Conservation (phyloP, 305 asterid species). For the Andrographis paniculata region DNA sequence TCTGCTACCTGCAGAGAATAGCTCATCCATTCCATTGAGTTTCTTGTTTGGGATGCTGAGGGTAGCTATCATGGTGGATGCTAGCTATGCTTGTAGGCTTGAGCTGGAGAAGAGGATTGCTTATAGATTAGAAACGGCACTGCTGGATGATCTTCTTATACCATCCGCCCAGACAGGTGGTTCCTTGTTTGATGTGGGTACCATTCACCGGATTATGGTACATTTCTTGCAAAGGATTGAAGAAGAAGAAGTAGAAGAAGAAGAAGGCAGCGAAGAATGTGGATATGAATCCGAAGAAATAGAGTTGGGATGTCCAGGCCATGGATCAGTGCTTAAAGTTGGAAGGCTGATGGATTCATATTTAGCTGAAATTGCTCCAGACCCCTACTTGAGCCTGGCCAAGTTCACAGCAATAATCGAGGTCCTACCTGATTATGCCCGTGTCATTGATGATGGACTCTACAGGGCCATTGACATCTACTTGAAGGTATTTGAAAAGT, state of each 20-base stretch:
- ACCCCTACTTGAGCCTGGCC: constrained; percentile 50
- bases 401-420: constrained; percentile 48
- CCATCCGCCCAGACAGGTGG: constrained; percentile 48
- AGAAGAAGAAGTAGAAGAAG: constrained; percentile 55
- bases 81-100: constrained; percentile 39
- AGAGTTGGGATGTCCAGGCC: constrained; percentile 39
- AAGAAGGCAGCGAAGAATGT: constrained; percentile 39
- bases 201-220: constrained; percentile 43
- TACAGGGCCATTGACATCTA: constrained; percentile 65
- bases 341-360: constrained; percentile 56
- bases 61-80: constrained; percentile 50
- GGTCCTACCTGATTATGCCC: constrained; percentile 69
- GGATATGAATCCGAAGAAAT: constrained; percentile 52
- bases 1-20: constrained; percentile 41
- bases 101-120: constrained; percentile 59
- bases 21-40: constrained; percentile 37
- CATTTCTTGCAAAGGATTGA: constrained; percentile 49
- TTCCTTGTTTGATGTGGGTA: constrained; percentile 50
- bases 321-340: constrained; percentile 43
- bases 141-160: constrained; percentile 53
- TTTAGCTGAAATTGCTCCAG: constrained; percentile 68
- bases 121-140: constrained; percentile 41
- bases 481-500: constrained; percentile 39
- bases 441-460: constrained; percentile 59
- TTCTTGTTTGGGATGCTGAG: constrained; percentile 59